phyloP scores from a whole-genome alignment of 2,329 filamentous ascomycete species.

The Leptographium wingfieldii region DNA sequence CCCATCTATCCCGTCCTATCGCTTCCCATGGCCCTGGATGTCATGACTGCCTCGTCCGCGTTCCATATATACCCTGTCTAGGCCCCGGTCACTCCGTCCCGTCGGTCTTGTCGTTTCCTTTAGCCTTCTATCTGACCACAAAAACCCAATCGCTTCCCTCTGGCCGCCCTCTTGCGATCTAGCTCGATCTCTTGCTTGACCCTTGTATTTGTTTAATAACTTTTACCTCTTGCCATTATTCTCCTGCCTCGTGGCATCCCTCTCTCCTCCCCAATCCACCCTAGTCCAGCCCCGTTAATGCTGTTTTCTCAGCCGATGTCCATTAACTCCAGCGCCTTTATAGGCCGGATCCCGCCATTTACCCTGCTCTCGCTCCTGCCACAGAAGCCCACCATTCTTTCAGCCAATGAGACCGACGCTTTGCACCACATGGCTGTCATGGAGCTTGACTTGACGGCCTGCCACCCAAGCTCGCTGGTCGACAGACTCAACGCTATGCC shows the following conservation, averaged over 20 bases:
- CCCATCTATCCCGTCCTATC: background rate
- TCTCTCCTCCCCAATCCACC: background rate
- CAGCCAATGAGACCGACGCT: conserved; percentile 22
- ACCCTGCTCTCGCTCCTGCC: background rate
- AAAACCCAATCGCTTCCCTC: background rate
- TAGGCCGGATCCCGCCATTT: background rate
- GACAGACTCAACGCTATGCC: conserved; percentile 44
- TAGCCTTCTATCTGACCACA: background rate
- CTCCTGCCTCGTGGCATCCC: background rate
- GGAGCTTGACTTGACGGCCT: conserved; percentile 38
- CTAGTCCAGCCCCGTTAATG: background rate
- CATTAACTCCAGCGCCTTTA: background rate
- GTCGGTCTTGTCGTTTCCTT: background rate
- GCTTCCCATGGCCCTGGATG: conserved; percentile 4
- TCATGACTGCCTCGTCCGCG: conserved; percentile 5
- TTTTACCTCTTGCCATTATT: background rate
- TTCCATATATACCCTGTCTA: background rate
- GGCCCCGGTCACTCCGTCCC: background rate
- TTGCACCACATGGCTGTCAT: conserved; percentile 27
- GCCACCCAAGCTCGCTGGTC: conserved; percentile 33
- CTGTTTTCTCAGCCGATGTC: background rate
- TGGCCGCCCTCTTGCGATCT: background rate
- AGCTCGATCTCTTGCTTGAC: background rate
- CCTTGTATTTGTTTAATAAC: background rate
- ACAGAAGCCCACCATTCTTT: background rate